phyloP scores from a whole-genome alignment of 2,329 filamentous ascomycete species.

The Botrytis aclada region DNA sequence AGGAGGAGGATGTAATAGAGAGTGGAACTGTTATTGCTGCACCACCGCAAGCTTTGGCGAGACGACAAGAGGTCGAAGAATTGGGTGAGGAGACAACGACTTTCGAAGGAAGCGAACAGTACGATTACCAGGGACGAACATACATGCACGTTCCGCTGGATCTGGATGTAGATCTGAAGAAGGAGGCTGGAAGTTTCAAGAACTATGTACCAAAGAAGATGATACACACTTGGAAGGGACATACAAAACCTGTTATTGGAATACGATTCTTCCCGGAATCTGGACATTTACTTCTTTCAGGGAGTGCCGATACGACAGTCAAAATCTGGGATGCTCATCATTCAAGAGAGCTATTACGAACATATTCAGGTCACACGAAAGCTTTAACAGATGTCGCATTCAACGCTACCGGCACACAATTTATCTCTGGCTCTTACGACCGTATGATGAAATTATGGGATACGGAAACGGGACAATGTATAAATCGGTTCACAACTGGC shows the following conservation, averaged over 20 bases:
- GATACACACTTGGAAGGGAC: slow-evolving; percentile 83
- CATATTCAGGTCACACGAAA: slow-evolving; percentile 89
- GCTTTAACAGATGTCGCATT: slow-evolving; percentile 88
- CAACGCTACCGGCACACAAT: slow-evolving; percentile 76
- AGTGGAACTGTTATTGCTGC: slow-evolving; percentile 61
- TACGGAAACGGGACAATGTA: slow-evolving; percentile 86
- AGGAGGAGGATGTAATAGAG: slow-evolving; percentile 65
- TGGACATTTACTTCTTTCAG: slow-evolving; percentile 84
- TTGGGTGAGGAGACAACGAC: slow-evolving; percentile 73
- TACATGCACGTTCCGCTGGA: slow-evolving; percentile 98
- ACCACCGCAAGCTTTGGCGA: slow-evolving; percentile 51
- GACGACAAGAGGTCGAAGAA: slow-evolving; percentile 56
- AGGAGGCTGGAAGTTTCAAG: slow-evolving; percentile 74
- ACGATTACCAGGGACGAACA: slow-evolving; percentile 91
- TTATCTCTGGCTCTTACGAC: slow-evolving; percentile 90
- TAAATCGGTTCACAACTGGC: slow-evolving; percentile 85
- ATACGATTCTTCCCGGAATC: slow-evolving; percentile 85
- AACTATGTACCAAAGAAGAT: slow-evolving; percentile 96
- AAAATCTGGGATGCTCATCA: slow-evolving; percentile 97
- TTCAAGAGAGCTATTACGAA: slow-evolving; percentile 79
- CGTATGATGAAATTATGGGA: slow-evolving; percentile 98
- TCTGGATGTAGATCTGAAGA: slow-evolving; percentile 78
- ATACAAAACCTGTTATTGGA: slow-evolving; percentile 80
- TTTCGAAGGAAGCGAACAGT: slow-evolving; percentile 79
- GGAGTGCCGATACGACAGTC: slow-evolving; percentile 85